A percentile compares a stretch with the other conserved stretches of the same genome.
Conservation (phyloP, 192 early-diverging fungal genomes). For the Coemansia aciculifera region DNA sequence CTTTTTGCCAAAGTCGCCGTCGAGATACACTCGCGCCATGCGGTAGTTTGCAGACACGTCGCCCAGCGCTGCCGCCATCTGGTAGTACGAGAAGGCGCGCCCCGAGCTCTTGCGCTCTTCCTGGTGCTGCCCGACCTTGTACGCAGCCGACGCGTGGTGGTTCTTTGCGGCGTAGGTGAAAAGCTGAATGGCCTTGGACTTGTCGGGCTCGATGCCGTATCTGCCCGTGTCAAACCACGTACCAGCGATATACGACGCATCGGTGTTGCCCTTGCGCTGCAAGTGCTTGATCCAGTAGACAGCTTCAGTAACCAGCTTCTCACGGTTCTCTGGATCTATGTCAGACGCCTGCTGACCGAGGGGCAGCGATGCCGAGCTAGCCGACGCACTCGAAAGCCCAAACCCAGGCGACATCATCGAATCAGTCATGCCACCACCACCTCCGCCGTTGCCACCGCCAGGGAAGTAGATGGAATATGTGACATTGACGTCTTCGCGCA, state of each 20-base stretch:
- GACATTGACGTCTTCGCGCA: constrained; percentile 51
- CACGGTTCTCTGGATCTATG: constrained; percentile 45
- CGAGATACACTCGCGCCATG: constrained; percentile 73
- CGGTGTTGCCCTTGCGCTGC: constrained; percentile 66
- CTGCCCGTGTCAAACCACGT: constrained; percentile 68
- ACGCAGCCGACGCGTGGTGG: constrained; percentile 65
- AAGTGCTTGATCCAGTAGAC: constrained; percentile 74
- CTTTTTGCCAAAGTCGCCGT: constrained; percentile 69
- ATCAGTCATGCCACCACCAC: constrained; percentile 6
- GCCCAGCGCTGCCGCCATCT: constrained; percentile 67
- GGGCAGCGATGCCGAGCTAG: constrained; percentile 49
- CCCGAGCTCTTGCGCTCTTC: constrained; percentile 63
- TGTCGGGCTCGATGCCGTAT: constrained; percentile 60
- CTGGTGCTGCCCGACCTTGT: constrained; percentile 63
- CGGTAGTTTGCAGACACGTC: constrained; percentile 71
- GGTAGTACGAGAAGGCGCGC: constrained; percentile 68
- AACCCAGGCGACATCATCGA: constrained; percentile 8
- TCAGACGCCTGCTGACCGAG: constrained; percentile 50
- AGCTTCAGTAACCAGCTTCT: constrained; percentile 61
- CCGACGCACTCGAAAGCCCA: constrained; percentile 24
- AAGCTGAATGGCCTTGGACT: constrained; percentile 66
- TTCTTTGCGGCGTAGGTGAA: constrained; percentile 66
- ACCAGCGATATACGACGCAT: constrained; percentile 75
- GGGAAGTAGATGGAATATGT: constrained; percentile 56
- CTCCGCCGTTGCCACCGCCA: constrained; percentile 21